phyloP scores from a whole-genome alignment of 2,329 filamentous ascomycete species.

The Pestalotiopsis sp. region DNA sequence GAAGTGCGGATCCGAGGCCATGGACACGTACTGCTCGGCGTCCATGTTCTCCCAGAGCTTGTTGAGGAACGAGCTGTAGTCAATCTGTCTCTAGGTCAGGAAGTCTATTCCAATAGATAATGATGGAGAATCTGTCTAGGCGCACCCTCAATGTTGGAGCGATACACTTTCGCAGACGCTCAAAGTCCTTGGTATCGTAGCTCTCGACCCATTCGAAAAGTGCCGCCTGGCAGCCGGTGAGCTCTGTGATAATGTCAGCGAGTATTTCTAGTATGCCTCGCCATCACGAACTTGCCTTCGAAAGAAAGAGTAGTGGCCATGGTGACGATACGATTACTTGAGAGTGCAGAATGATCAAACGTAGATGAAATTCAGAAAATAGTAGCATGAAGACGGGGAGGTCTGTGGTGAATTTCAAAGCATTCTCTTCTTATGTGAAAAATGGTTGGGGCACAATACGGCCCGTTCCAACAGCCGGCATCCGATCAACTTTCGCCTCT shows the following conservation, averaged over 20 bases:
- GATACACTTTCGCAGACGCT: conserved; percentile 25
- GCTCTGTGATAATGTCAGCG: conserved; percentile 26
- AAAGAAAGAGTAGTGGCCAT: not conserved
- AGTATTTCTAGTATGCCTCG: not conserved
- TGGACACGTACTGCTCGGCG: conserved; percentile 52
- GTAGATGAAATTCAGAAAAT: not conserved
- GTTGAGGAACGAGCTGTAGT: conserved; percentile 43
- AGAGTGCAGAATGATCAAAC: not conserved
- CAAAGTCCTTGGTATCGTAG: conserved; percentile 42
- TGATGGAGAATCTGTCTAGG: not conserved
- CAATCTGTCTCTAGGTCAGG: conserved; percentile 20
- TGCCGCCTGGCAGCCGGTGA: conserved; percentile 33
- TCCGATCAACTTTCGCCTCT: too few relatives aligned
- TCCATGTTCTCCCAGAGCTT: conserved; percentile 60
- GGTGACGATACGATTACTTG: not conserved
- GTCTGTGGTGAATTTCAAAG: too few relatives aligned
- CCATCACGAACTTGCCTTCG: not conserved
- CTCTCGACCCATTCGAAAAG: conserved; percentile 46
- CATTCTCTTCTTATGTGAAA: too few relatives aligned
- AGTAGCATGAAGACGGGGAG: not conserved
- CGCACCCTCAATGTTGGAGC: conserved; percentile 43
- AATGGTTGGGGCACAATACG: too few relatives aligned
- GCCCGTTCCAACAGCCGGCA: too few relatives aligned
- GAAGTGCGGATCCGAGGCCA: conserved; percentile 53
- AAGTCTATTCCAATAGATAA: too few relatives aligned